Percentiles rank a stretch among this genome's conserved stretches.
Evolutionary conservation across 2,329 filamentous ascomycete genomes (phyloP).

Genomic region (Leptographium flavum): DNA sequence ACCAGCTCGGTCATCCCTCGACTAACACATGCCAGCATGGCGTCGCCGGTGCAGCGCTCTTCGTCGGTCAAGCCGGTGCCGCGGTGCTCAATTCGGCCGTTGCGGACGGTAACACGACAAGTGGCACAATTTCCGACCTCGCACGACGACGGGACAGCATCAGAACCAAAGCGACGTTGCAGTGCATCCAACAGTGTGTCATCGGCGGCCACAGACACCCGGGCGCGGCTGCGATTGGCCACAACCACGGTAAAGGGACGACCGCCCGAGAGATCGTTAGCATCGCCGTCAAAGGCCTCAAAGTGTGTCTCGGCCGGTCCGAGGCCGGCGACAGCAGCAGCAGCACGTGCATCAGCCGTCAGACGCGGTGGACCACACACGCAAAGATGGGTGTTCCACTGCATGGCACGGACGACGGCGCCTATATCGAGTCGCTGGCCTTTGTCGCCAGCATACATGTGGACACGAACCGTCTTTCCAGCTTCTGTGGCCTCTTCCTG

Average conservation of each 20-base stretch:
- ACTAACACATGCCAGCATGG: constrained; percentile 38
- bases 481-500: constrained; percentile 7
- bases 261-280: constrained; percentile 26
- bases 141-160: constrained; percentile 32
- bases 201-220: constrained; percentile 25
- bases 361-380: constrained; percentile 45
- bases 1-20: constrained; percentile 33
- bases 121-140: constrained; percentile 41
- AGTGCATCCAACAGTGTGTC: constrained; percentile 36
- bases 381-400: constrained; percentile 44
- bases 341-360: constrained; percentile 34
- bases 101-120: constrained; percentile 28
- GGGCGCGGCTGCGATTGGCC: constrained; percentile 21
- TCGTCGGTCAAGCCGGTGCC: constrained; percentile 31
- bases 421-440: constrained; percentile 38
- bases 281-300: constrained; percentile 36
- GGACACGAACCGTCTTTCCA: constrained; percentile 17
- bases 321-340: constrained; percentile 27
- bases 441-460: constrained; percentile 35
- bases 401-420: constrained; percentile 27
- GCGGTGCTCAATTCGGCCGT: constrained; percentile 32
- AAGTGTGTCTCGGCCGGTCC: constrained; percentile 39
- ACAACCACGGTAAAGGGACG: constrained; percentile 47
- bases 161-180: constrained; percentile 23
- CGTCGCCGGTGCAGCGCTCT: constrained; percentile 22